These are phyloP conservation scores for Clarireedia monteithiana DNA, from an alignment of 2,329 filamentous ascomycete genomes.

Conservation along the genomic window DNA sequence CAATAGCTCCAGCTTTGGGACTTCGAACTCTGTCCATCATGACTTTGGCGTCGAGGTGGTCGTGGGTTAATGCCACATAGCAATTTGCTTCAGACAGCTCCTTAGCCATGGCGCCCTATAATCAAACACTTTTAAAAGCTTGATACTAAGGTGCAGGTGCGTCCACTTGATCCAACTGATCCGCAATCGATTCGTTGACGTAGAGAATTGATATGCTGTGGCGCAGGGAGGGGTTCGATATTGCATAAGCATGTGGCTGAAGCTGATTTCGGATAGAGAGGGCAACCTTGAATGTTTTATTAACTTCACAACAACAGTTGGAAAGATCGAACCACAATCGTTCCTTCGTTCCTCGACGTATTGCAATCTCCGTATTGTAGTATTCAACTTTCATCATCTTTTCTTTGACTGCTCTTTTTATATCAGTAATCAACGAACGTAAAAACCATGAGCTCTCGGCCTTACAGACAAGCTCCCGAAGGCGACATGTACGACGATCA, in stretches of 20 bases:
- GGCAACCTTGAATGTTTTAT: background rate
- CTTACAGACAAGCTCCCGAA: conserved; percentile 13
- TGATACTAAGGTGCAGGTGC: no score
- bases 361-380: background rate
- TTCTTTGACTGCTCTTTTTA: background rate
- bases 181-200: no score
- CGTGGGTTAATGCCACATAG: conserved; percentile 61
- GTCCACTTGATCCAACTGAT: no score
- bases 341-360: background rate
- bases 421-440: background rate
- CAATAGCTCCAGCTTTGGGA: conserved; percentile 66
- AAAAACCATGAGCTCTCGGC: conserved; percentile 2
- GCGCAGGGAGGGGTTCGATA: background rate
- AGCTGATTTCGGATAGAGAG: background rate
- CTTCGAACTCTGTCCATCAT: conserved; percentile 63
- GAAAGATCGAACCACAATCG: background rate
- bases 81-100: conserved; percentile 43
- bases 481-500: conserved; percentile 40
- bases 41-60: conserved; percentile 47
- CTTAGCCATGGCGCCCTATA: conserved; percentile 22
- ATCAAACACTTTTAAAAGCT: no score
- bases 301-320: background rate
- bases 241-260: background rate
- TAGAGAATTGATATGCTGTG: background rate
- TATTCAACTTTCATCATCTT: background rate